A percentile compares a stretch with the other conserved stretches of the same genome.
These are phyloP conservation scores for Saccharomyces jurei DNA, from an alignment of 805 yeast genomes.

Conservation along the genomic window DNA sequence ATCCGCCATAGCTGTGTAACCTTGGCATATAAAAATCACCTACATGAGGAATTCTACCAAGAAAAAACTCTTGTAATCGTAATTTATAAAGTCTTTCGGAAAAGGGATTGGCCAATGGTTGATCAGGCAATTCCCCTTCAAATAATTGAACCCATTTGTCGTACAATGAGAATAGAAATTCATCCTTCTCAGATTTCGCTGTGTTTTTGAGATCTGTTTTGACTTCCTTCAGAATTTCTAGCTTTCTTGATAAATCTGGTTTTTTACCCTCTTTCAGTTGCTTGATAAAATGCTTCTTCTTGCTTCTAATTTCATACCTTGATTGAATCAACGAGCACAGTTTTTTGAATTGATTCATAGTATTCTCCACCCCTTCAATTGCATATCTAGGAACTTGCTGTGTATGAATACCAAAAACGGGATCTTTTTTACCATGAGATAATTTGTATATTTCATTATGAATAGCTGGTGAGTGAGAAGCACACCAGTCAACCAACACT, in stretches of 20 bases:
- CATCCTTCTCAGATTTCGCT: slow-evolving; percentile 8
- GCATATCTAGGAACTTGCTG: slow-evolving; percentile 19
- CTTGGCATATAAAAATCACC: slow-evolving; percentile 26
- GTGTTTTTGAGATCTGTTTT: slow-evolving; percentile 5
- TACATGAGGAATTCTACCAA: slow-evolving; percentile 21
- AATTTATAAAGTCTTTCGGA: slow-evolving; percentile 18
- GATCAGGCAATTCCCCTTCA: slow-evolving; percentile 16
- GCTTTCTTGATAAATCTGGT: slow-evolving; percentile 10
- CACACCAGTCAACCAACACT: slow-evolving; percentile 17
- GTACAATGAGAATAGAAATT: slow-evolving; percentile 4
- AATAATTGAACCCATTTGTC: slow-evolving; percentile 17
- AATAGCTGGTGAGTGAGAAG: slow-evolving; percentile 13
- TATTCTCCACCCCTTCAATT: slow-evolving; percentile 14
- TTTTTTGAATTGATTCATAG: slow-evolving; percentile 12
- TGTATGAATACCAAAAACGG: slow-evolving; percentile 19
- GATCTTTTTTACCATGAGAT: slow-evolving; percentile 20
- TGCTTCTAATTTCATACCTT: slow-evolving; percentile 14
- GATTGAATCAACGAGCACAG: slow-evolving; percentile 13
- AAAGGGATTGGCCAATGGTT: slow-evolving; percentile 20
- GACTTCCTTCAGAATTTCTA: slow-evolving; percentile 9
- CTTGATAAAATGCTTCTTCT: slow-evolving; percentile 18
- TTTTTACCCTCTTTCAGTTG: slow-evolving; percentile 14
- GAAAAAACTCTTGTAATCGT: slow-evolving; percentile 20
- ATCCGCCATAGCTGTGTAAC: slow-evolving; percentile 15
- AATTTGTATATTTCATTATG: slow-evolving; percentile 19